These are phyloP conservation scores for Psilocybe cyanescens DNA, from an alignment of 768 basidiomycete genomes.

Conservation along the genomic window DNA sequence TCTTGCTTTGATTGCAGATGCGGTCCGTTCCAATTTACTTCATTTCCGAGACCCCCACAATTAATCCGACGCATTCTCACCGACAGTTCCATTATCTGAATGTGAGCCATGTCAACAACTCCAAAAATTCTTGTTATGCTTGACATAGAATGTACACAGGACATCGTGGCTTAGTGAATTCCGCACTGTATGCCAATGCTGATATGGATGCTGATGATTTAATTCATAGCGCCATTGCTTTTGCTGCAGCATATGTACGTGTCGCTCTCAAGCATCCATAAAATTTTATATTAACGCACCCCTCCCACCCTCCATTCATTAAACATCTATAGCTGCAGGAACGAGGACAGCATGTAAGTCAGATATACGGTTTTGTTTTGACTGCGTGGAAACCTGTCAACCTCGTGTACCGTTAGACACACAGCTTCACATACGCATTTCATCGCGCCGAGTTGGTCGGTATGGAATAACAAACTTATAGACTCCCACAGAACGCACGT, in stretches of 20 bases:
- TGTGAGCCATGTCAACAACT: constrained; percentile 33
- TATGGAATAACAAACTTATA: constrained; percentile 26
- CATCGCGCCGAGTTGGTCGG: constrained; percentile 60
- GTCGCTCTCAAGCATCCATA: constrained; percentile 1
- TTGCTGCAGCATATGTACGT: constrained; percentile 45
- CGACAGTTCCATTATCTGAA: constrained; percentile 58
- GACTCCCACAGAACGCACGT: constrained; percentile 5
- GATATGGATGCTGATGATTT: background rate
- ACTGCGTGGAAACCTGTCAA: background rate
- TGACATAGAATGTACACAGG: constrained; percentile 2
- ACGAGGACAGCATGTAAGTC: constrained; percentile 33
- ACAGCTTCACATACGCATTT: constrained; percentile 57
- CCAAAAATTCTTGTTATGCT: background rate
- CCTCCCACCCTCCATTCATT: constrained; percentile 5
- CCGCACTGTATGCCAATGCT: background rate
- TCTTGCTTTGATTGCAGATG: constrained; percentile 59
- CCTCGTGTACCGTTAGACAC: constrained; percentile 34
- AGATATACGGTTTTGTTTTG: background rate
- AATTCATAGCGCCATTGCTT: constrained; percentile 44
- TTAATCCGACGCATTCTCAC: background rate
- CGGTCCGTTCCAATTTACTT: constrained; percentile 32
- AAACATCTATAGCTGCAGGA: constrained; percentile 40
- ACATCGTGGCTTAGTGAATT: constrained; percentile 17
- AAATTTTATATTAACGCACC: constrained; percentile 9
- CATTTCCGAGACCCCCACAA: constrained; percentile 8